Base-by-base conservation (phyloP, 768 basidiomycete genomes). In the Nevesoporus exiguus region DNA sequence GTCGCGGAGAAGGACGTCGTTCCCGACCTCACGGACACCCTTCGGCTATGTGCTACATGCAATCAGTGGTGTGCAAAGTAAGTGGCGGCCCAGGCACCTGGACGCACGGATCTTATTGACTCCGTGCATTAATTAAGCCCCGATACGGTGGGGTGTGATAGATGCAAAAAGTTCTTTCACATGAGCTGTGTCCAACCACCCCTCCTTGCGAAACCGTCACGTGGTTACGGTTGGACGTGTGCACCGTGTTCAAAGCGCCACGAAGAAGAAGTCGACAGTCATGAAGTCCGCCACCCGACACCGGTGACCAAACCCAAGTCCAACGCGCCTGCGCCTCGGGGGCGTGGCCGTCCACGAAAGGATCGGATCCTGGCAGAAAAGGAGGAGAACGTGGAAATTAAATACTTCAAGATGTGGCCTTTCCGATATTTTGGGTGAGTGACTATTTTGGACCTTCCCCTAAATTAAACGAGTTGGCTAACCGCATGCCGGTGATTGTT, bases 171-270 rank as follows among this genome's bases (percentile, higher is more conserved):
- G 51, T 90, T 85, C 74, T 98, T 94, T 74, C 96, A 98, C 71
- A 96, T 98, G 89, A 71, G 78, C 53, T 98, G 96, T 67, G 88
- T 97, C 49, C 88, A 91, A 59, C 96, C 96, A 22, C 96, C 96
- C 3, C 75, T 98, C 8, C 76, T 80, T 17, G 88, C 88, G 2
- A 98, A 98, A 70, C 96, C 96, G 14, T 92, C 93, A 22, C 84
- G 93, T 58, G 96, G 96, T 42, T 98, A 98, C 73, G 93, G 91
- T 21, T 98, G 96, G 96, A 93, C 93, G 10, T 98, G 96, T 64
- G 90, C 91, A 0, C 92, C 93, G 1, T 98, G 95, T 70, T 89
- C 93, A 11, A 82, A 84, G 49, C 81, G 82, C 60, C 89, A 95
- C 65, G 93, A 93, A 62, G 88, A 93, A 63, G 84, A 90, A 66